Evolutionary conservation across 2,329 filamentous ascomycete genomes (phyloP), one percentile per base, ranked within the genome.

Genomic region (Pyrenochaeta sp.): DNA sequence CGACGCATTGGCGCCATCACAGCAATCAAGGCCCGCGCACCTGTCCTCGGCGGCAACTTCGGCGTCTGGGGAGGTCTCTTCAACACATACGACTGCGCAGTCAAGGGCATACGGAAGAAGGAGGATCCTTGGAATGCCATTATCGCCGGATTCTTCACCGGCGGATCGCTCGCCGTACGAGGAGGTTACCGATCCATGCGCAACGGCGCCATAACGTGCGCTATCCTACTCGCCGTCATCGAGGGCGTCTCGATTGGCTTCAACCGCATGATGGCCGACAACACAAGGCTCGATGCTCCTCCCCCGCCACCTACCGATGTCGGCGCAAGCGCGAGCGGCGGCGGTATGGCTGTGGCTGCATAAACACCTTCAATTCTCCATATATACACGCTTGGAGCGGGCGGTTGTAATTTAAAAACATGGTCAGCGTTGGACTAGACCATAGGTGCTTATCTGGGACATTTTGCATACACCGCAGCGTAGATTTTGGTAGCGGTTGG

Each of bases 91-190:
- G 95, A 99, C 82, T 99, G 95, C 83, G 91, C 93, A 24, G 91
- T 97, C 62, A 99, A 98, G 85, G 94, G 94, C 56, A 83, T 84
- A 67, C 73, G 93, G 66, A 92, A 95, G 85, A 98, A 97, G 89
- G 95, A 99, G 80, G 95, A 98, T 78, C 93, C 95, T 13, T 98
- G 93, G 83, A 98, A 98, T 82, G 93, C 93, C 73, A 98, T 99
- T 78, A 96, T 94, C 70, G 95, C 94, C 42, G 95, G 95, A 52
- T 97, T 97, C 85, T 94, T 97, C 80, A 98, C 95, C 4, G 74
- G 77, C 73, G 95, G 95, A 68, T 88, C 94, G 30, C 85, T 99
- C 34, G 95, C 95, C 50, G 89, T 98, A 62, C 88, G 95, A 81
- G 95, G 95, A 72, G 95, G 95, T 58, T 90, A 90, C 79, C 93